phyloP scores from a whole-genome alignment of 805 yeast genomes.

The Spathaspora boniae region DNA sequence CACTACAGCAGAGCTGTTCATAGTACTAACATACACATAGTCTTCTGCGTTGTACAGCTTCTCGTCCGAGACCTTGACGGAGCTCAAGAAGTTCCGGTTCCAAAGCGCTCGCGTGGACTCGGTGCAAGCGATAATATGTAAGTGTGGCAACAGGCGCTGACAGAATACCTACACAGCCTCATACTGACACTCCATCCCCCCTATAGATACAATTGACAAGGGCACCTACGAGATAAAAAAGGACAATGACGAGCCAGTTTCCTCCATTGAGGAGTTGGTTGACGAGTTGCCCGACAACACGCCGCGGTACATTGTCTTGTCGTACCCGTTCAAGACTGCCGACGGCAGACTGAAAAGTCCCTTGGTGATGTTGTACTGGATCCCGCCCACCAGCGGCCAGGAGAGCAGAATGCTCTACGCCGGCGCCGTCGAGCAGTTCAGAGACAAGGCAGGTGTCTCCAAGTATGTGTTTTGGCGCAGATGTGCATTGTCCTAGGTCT shows the following conservation, averaged over 20 bases:
- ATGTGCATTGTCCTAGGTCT: too few relatives aligned
- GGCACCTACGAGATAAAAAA: conserved; percentile 47
- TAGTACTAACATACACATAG: not conserved
- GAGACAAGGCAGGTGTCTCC: conserved; percentile 76
- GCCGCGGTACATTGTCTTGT: conserved; percentile 72
- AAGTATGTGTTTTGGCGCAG: conserved; percentile 44
- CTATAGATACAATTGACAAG: conserved; percentile 52
- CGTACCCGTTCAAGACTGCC: conserved; percentile 63
- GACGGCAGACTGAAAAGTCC: conserved; percentile 80
- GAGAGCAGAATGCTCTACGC: conserved; percentile 86
- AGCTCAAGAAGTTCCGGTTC: conserved; percentile 69
- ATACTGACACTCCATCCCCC: not conserved
- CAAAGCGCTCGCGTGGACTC: conserved; percentile 60
- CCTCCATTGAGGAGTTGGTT: conserved; percentile 55
- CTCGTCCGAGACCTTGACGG: conserved; percentile 55
- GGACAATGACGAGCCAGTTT: conserved; percentile 46
- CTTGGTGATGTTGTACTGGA: conserved; percentile 77
- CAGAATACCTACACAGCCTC: not conserved
- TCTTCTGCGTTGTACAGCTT: conserved; percentile 53
- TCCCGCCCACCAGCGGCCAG: conserved; percentile 83
- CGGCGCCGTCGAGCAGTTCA: conserved; percentile 78
- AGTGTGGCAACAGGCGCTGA: too few relatives aligned
- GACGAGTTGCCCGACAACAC: conserved; percentile 80
- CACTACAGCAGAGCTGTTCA: too few relatives aligned
- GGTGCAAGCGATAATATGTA: conserved; percentile 61